Percentiles rank a stretch among this genome's conserved stretches.
Evolutionary conservation across 257 asterid genomes (phyloP).

Genomic region (Nicotiana tabacum): DNA sequence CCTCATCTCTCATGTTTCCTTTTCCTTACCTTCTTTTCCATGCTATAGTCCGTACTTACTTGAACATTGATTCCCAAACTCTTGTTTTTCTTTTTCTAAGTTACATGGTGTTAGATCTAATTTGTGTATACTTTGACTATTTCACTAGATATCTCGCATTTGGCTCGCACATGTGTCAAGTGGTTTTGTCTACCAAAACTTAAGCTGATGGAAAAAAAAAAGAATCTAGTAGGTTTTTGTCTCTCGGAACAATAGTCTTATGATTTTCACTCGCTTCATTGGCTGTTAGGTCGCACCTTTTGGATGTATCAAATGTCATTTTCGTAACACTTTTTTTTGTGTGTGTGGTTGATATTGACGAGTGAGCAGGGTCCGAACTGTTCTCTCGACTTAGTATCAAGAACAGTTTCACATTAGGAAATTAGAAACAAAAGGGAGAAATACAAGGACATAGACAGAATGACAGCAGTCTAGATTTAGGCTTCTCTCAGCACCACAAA

Average conservation of each 20-base stretch:
- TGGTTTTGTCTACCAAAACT: too few species aligned
- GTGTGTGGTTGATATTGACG: not conserved
- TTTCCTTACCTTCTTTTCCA: constrained; percentile 1
- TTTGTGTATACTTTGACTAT: not conserved
- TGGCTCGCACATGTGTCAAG: too few species aligned
- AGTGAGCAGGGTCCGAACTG: not conserved
- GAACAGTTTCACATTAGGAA: not conserved
- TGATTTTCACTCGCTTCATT: too few species aligned
- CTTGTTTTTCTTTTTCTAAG: not conserved
- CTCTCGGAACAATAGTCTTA: too few species aligned
- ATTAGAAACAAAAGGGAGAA: not conserved
- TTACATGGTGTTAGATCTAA: not conserved
- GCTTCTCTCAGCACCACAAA: not conserved
- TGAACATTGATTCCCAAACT: not conserved
- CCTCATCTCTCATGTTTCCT: constrained; percentile 11
- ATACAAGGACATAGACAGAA: not conserved
- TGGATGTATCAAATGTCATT: not conserved
- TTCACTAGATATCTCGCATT: not conserved
- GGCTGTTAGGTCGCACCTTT: not conserved
- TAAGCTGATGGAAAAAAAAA: too few species aligned
- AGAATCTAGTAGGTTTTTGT: too few species aligned
- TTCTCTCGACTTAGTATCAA: not conserved
- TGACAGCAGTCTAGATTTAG: not conserved
- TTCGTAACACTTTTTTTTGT: too few species aligned
- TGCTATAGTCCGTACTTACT: not conserved